Base-by-base conservation (phyloP, 106 monocot species). In the Dendrobium nobile region DNA sequence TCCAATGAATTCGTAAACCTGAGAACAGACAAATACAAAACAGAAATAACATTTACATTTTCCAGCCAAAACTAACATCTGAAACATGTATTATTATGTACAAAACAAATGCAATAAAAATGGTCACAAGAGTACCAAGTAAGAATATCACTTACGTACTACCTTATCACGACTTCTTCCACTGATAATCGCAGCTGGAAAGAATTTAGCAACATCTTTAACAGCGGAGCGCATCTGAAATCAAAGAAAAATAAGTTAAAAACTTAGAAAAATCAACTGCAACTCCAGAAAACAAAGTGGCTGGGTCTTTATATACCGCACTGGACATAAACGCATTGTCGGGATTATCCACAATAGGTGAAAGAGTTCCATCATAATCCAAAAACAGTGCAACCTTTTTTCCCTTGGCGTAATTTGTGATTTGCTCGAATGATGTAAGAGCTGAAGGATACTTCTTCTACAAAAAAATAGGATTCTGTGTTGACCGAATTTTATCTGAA, bases 281-380 rank as follows among this genome's bases (percentile, higher is more conserved):
- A 16, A 26, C 47, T 13, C 3, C 16, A 22, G 41, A 26, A 9
- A 75, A 27, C 5, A 51, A 37, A 37, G 37, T 37, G 37, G 37
- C 37, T 37, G 37, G 37, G 37, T 37, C 37, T 37, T 2, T 8
- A 73, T 31, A 75, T 84, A 97, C 97, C 82, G 84, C 56, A 20
- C 67, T 80, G 2, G 97, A 86, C 97, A 97, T 97, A 76, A 94
- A 86, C 48, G 97, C 97, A 77, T 55, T 65, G 56, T 97, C 97
- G 13, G 97, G 97, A 54, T 97, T 89, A 77, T 87, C 86, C 15
- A 97, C 97, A 68, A 97, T 97, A 17, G 90, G 92, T 27, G 97
- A 92, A 79, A 97, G 91, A 19, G 97, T 97, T 48, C 97, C 97
- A 80, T 97, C 97, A 75, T 97, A 97, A 77, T 97, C 97, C 54